phyloP scores from a whole-genome alignment of 768 basidiomycete genomes.

The Boletus pseudopeckii region DNA sequence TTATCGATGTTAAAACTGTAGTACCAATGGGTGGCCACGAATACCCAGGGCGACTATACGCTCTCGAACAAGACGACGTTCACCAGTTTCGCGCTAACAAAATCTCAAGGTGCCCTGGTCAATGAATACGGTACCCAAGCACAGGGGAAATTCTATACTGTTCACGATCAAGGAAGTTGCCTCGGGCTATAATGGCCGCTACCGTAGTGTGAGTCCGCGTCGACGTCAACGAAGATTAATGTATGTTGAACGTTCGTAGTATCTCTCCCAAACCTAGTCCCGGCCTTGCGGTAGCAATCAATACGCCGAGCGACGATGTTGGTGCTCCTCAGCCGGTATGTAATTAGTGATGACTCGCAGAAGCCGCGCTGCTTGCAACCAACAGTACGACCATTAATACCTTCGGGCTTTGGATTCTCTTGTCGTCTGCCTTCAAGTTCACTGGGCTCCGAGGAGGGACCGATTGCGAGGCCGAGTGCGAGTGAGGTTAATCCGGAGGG shows the following conservation, averaged over 20 bases:
- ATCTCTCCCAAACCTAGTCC: conserved; percentile 6
- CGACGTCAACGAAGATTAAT: background rate
- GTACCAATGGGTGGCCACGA: conserved; percentile 9
- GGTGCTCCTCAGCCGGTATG: background rate
- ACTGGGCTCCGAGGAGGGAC: background rate
- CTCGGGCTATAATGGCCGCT: conserved; percentile 2
- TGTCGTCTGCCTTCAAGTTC: background rate
- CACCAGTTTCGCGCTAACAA: background rate
- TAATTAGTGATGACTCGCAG: background rate
- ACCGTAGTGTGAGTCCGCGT: background rate
- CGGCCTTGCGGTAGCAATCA: conserved; percentile 1
- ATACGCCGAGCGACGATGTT: background rate
- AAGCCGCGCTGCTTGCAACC: background rate
- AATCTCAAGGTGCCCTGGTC: background rate
- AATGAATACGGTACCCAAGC: background rate
- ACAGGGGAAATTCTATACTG: background rate
- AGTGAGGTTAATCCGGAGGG: background rate
- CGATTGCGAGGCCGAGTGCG: background rate
- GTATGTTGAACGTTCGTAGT: background rate
- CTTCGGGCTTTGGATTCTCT: conserved; percentile 5
- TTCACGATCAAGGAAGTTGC: conserved; percentile 4
- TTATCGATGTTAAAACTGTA: background rate
- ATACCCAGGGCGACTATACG: background rate
- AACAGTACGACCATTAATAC: background rate
- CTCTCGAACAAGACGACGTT: conserved; percentile 2